Percentiles rank a stretch among this genome's conserved stretches.
Evolutionary conservation across 225 moss, liverwort and hornwort genomes (phyloP).

Genomic region (Physcomitrium patens): DNA sequence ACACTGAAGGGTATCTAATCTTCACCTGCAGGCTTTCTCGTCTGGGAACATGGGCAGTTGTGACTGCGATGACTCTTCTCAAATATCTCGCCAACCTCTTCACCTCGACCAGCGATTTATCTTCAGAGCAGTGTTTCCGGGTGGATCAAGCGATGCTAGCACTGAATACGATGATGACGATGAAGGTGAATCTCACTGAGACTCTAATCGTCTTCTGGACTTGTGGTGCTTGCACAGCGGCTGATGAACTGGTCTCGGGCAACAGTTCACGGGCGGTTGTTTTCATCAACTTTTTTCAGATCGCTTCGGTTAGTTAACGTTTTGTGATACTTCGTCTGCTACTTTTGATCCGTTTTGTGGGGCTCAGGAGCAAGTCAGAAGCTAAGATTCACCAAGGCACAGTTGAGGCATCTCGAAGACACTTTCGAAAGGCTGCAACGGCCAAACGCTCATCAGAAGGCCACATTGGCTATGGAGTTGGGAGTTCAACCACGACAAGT

Average conservation of each 20-base stretch:
- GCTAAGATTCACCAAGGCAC: constrained; percentile 25
- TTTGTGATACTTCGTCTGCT: too few species aligned
- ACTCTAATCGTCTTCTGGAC: too few species aligned
- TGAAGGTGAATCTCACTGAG: constrained; percentile 24
- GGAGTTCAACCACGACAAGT: constrained; percentile 30
- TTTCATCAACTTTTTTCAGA: too few species aligned
- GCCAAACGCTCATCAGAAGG: constrained; percentile 20
- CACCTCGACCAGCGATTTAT: constrained; percentile 38
- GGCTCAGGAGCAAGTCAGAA: constrained; percentile 16
- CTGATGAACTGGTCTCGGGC: too few species aligned
- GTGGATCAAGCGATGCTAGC: constrained; percentile 40
- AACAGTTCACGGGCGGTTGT: too few species aligned
- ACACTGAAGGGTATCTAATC: background rate
- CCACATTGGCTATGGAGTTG: constrained; percentile 20
- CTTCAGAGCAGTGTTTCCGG: constrained; percentile 37
- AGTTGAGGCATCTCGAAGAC: constrained; percentile 20
- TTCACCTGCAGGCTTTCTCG: constrained; percentile 21
- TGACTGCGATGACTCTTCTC: constrained; percentile 36
- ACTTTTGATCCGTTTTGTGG: too few species aligned
- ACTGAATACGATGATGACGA: constrained; percentile 45
- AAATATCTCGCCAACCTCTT: constrained; percentile 31
- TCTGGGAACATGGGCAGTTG: constrained; percentile 33
- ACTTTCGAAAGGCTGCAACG: constrained; percentile 22
- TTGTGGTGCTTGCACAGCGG: too few species aligned
- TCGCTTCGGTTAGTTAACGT: too few species aligned